These are phyloP conservation scores for Pythium myriotylum DNA, from an alignment of 352 stramenopile species.

Conservation along the genomic window DNA sequence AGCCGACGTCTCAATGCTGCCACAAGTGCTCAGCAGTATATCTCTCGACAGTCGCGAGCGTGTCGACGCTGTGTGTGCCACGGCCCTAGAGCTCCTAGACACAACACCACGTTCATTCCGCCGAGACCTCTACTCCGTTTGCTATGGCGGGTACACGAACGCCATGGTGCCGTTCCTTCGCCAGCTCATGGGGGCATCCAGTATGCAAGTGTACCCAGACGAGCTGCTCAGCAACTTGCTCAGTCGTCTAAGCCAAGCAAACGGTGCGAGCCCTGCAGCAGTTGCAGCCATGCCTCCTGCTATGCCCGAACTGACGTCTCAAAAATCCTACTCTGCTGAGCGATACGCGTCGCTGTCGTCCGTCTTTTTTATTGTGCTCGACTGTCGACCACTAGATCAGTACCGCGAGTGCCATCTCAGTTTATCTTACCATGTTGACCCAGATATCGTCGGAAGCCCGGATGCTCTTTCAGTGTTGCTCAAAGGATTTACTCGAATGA, in stretches of 20 bases:
- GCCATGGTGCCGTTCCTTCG: slow-evolving; percentile 68
- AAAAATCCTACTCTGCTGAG: slow-evolving; percentile 43
- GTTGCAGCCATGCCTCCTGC: slow-evolving; percentile 18
- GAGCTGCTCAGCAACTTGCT: slow-evolving; percentile 81
- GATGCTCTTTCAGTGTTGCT: slow-evolving; percentile 76
- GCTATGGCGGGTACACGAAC: slow-evolving; percentile 76
- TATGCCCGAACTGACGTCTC: slow-evolving; percentile 6
- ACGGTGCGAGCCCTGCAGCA: slow-evolving; percentile 15
- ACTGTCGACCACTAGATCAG: slow-evolving; percentile 75
- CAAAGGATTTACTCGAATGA: slow-evolving; percentile 84
- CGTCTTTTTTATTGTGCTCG: slow-evolving; percentile 81
- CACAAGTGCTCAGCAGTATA: slow-evolving; percentile 78
- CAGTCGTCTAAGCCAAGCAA: slow-evolving; percentile 41
- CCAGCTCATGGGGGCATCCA: slow-evolving; percentile 72
- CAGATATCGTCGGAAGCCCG: slow-evolving; percentile 67
- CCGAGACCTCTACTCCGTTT: slow-evolving; percentile 80
- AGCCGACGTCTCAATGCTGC: slow-evolving; percentile 75
- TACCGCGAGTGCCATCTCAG: slow-evolving; percentile 83
- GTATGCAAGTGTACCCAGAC: slow-evolving; percentile 81
- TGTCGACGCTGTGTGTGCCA: slow-evolving; percentile 57
- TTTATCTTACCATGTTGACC: slow-evolving; percentile 88
- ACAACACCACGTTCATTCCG: slow-evolving; percentile 78
- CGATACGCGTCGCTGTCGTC: slow-evolving; percentile 40
- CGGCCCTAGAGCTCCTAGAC: slow-evolving; percentile 58
- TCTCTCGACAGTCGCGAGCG: slow-evolving; percentile 61